These are phyloP conservation scores for Aureobasidium namibiae DNA, from an alignment of 2,329 filamentous ascomycete species.

Conservation along the genomic window DNA sequence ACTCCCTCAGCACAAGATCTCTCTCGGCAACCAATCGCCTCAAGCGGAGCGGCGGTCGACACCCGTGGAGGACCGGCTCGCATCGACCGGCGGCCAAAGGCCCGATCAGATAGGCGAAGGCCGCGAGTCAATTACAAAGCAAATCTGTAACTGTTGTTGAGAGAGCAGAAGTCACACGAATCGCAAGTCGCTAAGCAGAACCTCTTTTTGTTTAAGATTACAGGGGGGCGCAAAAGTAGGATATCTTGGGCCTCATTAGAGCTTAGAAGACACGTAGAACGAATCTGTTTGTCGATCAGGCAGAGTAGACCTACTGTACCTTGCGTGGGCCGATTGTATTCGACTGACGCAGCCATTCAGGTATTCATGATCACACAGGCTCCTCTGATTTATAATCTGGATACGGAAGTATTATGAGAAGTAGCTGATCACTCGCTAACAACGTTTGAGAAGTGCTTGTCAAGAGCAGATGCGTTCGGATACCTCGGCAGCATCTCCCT, in stretches of 20 bases:
- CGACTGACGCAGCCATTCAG: neutral
- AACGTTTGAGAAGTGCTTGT: constrained; percentile 5
- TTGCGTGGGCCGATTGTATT: too few species aligned
- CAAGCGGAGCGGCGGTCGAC: neutral
- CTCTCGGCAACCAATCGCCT: neutral
- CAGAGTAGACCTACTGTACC: neutral
- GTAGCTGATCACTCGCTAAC: neutral
- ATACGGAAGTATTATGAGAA: neutral
- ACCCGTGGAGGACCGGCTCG: neutral
- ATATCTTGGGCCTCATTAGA: neutral
- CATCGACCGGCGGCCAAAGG: neutral
- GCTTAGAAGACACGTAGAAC: neutral
- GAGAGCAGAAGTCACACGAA: neutral
- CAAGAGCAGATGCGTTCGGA: neutral
- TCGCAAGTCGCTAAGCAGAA: neutral
- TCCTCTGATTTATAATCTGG: neutral
- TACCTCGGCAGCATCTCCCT: neutral
- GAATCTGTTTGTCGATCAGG: neutral
- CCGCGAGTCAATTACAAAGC: neutral
- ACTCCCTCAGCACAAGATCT: neutral
- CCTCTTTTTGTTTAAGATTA: constrained; percentile 4
- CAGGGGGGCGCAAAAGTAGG: neutral
- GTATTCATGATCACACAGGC: neutral
- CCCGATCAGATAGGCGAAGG: neutral
- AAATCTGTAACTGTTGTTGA: neutral